Evolutionary conservation across 1,139 yeast genomes (phyloP).

Genomic region (Debaryomyces fabryi): DNA sequence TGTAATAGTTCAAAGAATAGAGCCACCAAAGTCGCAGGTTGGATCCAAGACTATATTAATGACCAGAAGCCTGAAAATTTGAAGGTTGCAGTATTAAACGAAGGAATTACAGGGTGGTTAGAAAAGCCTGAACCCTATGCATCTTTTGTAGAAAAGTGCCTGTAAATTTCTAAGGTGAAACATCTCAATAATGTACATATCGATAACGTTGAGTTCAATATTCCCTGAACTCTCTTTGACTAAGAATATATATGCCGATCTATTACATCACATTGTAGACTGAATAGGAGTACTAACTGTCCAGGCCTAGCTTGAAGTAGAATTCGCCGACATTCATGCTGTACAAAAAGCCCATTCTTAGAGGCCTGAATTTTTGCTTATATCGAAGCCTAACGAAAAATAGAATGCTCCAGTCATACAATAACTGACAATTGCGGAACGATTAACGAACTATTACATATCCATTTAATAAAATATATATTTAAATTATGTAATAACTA

Average conservation of each 20-base stretch:
- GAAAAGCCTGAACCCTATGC: slow-evolving; percentile 12
- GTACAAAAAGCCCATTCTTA: too few relatives aligned
- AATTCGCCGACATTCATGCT: too few relatives aligned
- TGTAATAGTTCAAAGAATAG: slow-evolving; percentile 15
- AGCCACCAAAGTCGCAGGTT: slow-evolving; percentile 15
- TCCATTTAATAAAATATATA: slow-evolving; percentile 5
- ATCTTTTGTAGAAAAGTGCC: not conserved
- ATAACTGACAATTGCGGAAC: not conserved
- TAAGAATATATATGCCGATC: not conserved
- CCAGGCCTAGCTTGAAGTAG: too few relatives aligned
- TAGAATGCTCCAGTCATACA: not conserved
- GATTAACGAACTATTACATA: slow-evolving; percentile 3
- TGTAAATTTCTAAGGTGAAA: too few relatives aligned
- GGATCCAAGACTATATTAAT: slow-evolving; percentile 14
- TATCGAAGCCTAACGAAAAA: not conserved
- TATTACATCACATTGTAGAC: too few relatives aligned
- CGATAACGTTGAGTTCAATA: not conserved
- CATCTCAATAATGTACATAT: too few relatives aligned
- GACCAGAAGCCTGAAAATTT: slow-evolving; percentile 9
- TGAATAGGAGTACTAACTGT: too few relatives aligned
- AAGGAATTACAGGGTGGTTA: slow-evolving; percentile 14
- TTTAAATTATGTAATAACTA: slow-evolving; percentile 10
- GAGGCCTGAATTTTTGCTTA: not conserved
- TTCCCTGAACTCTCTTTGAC: not conserved
- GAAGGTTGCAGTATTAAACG: slow-evolving; percentile 13